Evolutionary conservation across 2,329 filamentous ascomycete species (phyloP), one percentile per base, ranked within the genome.

Genomic region (Alternaria longipes): DNA sequence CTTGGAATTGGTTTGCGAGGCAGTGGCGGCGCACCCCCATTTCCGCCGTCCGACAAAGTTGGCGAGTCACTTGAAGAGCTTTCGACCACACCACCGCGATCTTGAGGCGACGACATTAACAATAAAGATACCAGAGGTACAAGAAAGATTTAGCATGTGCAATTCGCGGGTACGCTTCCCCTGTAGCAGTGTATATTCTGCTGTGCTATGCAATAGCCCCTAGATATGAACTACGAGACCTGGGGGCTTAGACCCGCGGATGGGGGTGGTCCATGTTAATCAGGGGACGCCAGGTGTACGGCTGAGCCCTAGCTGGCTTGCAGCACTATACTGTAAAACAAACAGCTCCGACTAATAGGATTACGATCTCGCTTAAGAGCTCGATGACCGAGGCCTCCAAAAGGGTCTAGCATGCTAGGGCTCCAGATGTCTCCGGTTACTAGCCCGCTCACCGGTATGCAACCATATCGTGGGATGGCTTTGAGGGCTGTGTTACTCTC

Each of bases 1-100:
- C 88, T 69, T 4, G 76, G 76, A 30, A 78, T 76, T 1, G 76
- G 76, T 56, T 75, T 78, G 47, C 74, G 70, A 67, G 72, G 73
- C 46, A 65, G 68, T 44, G 70, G 64, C 32, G 69, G 63, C n/a
- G 68, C 60, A 28, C 51, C 67, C 41, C 62, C 69, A 46, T 41
- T 63, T 30, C 57, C 65, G 50, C 65, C 60, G 46, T 74, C 68
- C 22, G 72, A 69, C 18, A 62, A 54, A 4, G 65, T 65, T 52
- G 74, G 74, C 30, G 74, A 78, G 60, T 75, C 73, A 64, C 74
- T 75, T 16, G 75, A 75, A 18, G 66, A 64, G 54, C 71, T 72
- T 49, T 72, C 72, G 62, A 67, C 66, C 58, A 64, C 64, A 59
- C 42, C 49, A 44, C 65, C 64, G 44, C 62, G 64, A 60, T 64